Conservation (phyloP, 192 early-diverging fungal species). For the Backusella morwellensis region DNA sequence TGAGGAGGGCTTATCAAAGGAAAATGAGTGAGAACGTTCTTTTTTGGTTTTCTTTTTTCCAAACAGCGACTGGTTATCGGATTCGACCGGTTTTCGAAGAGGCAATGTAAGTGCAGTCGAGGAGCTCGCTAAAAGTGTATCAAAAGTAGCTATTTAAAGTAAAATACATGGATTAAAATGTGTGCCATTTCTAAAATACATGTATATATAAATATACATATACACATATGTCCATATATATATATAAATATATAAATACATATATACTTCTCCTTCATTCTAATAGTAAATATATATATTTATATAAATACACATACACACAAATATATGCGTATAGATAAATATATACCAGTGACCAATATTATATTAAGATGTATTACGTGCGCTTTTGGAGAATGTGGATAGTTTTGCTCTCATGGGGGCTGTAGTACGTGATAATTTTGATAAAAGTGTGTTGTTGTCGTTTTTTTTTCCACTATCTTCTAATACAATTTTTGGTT, state of each 20-base stretch:
- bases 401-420: conserved; percentile 36
- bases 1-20: conserved; percentile 4
- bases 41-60: conserved; percentile 1
- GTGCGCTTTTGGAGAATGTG: conserved; percentile 15
- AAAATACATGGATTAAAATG: neutral
- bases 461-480: neutral
- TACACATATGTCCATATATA: neutral
- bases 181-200: neutral
- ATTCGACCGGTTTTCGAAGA: neutral
- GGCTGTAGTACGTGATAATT: conserved; percentile 28
- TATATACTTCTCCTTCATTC: conserved; percentile 6
- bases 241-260: conserved; percentile 2
- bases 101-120: conserved; percentile 8
- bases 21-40: conserved; percentile 5
- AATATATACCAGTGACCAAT: neutral
- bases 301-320: neutral
- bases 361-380: conserved; percentile 2
- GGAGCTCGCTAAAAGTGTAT: neutral
- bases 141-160: conserved; percentile 5
- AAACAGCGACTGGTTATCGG: neutral
- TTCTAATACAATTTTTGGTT: conserved; percentile 11
- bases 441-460: conserved; percentile 22
- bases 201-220: neutral
- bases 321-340: neutral
- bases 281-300: conserved; percentile 7